Evolutionary conservation across 768 basidiomycete genomes (phyloP).

Genomic region (Nevesoporus exiguus): DNA sequence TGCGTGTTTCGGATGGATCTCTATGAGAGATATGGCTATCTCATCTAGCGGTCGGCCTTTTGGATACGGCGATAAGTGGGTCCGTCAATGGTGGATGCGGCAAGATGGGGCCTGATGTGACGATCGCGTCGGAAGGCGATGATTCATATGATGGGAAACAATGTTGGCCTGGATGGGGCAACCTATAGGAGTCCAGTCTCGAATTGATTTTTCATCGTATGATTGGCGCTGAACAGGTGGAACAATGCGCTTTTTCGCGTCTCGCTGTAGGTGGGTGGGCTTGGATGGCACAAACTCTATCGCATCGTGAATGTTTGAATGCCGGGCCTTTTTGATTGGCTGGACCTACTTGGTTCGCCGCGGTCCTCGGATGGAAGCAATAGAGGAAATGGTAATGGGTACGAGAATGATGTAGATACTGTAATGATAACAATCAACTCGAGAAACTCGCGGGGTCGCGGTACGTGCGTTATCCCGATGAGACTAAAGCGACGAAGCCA

Average conservation of each 20-base stretch:
- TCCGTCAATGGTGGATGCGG: no score
- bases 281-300: not conserved
- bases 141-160: slow-evolving; percentile 2
- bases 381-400: not conserved
- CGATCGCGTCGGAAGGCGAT: slow-evolving; percentile 12
- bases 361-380: not conserved
- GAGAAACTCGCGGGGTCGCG: not conserved
- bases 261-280: not conserved
- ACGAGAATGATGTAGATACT: no score
- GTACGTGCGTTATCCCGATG: not conserved
- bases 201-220: not conserved
- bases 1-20: not conserved
- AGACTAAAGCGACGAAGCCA: not conserved
- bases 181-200: no score
- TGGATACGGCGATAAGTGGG: slow-evolving; percentile 4
- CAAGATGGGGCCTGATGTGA: not conserved
- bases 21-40: not conserved
- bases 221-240: not conserved
- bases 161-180: no score
- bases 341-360: not conserved
- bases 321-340: not conserved
- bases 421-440: not conserved
- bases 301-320: not conserved
- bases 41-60: not conserved
- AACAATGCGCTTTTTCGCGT: no score